These are phyloP conservation scores for Aspergillus spinulosporus DNA, from an alignment of 2,329 filamentous ascomycete genomes.

Conservation along the genomic window DNA sequence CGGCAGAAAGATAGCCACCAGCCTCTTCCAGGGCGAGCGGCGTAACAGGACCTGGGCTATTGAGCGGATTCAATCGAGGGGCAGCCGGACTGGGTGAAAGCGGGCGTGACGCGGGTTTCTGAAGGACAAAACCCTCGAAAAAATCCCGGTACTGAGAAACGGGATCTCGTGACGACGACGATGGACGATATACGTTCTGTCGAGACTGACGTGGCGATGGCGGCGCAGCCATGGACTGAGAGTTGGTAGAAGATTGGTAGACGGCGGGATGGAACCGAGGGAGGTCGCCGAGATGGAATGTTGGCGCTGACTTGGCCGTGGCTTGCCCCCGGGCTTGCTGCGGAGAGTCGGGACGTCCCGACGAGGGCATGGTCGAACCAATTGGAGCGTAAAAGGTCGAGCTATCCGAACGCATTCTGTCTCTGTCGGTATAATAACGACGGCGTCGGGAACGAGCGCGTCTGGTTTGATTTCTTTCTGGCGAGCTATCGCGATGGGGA, in stretches of 20 bases:
- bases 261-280: slow-evolving; percentile 50
- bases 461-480: slow-evolving; percentile 22
- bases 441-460: slow-evolving; percentile 17
- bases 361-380: slow-evolving; percentile 35
- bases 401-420: slow-evolving; percentile 36
- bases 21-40: slow-evolving; percentile 45
- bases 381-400: slow-evolving; percentile 35
- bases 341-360: slow-evolving; percentile 36
- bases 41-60: slow-evolving; percentile 49
- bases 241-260: slow-evolving; percentile 37
- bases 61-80: slow-evolving; percentile 47
- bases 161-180: slow-evolving; percentile 39
- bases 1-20: slow-evolving; percentile 44
- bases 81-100: slow-evolving; percentile 41
- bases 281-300: slow-evolving; percentile 43
- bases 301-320: slow-evolving; percentile 36
- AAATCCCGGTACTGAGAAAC: slow-evolving; percentile 47
- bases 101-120: slow-evolving; percentile 31
- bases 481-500: slow-evolving; percentile 31
- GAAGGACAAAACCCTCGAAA: slow-evolving; percentile 37
- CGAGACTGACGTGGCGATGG: slow-evolving; percentile 35
- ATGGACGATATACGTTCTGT: slow-evolving; percentile 34
- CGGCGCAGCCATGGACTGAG: slow-evolving; percentile 31
- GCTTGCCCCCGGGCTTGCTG: slow-evolving; percentile 34
- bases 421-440: slow-evolving; percentile 14